Conservation (phyloP, 2,329 filamentous ascomycete genomes). For the Sarocladium strictum region DNA sequence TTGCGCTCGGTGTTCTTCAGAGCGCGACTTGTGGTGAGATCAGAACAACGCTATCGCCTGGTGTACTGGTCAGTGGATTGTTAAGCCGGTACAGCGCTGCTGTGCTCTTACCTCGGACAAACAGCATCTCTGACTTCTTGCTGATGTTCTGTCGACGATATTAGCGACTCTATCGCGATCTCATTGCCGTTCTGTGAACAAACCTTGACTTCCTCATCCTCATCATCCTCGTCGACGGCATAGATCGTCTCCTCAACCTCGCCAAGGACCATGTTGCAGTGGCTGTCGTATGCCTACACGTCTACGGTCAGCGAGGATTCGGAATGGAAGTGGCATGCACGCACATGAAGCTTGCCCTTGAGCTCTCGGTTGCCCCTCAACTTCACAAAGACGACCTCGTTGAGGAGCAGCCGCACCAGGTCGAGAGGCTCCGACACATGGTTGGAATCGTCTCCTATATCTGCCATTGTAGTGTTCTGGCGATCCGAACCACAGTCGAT, state of each 20-base stretch:
- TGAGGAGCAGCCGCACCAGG: conserved; percentile 86
- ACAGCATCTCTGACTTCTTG: conserved; percentile 98
- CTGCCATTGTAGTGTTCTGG: conserved; percentile 59
- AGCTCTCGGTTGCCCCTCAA: conserved; percentile 91
- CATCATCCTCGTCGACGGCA: conserved; percentile 84
- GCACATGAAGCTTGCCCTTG: conserved; percentile 88
- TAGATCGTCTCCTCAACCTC: conserved; percentile 98
- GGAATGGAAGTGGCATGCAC: conserved; percentile 23
- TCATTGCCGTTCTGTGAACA: background rate
- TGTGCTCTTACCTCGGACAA: conserved; percentile 74
- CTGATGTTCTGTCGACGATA: conserved; percentile 64
- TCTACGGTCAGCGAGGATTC: background rate
- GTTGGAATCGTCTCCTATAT: conserved; percentile 66
- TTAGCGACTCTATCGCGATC: background rate
- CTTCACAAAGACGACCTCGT: conserved; percentile 97
- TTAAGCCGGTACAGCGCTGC: background rate
- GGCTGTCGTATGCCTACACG: conserved; percentile 87
- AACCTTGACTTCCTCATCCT: conserved; percentile 71
- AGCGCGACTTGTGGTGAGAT: conserved; percentile 57
- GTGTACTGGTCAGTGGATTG: conserved; percentile 12
- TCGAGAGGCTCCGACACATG: conserved; percentile 89
- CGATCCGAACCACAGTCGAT: no score
- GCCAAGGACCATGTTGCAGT: conserved; percentile 93
- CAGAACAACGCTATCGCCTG: conserved; percentile 68
- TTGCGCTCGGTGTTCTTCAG: conserved; percentile 19